These are phyloP conservation scores for Solanum paucissectum DNA, from an alignment of 257 asterid genomes.

Conservation along the genomic window DNA sequence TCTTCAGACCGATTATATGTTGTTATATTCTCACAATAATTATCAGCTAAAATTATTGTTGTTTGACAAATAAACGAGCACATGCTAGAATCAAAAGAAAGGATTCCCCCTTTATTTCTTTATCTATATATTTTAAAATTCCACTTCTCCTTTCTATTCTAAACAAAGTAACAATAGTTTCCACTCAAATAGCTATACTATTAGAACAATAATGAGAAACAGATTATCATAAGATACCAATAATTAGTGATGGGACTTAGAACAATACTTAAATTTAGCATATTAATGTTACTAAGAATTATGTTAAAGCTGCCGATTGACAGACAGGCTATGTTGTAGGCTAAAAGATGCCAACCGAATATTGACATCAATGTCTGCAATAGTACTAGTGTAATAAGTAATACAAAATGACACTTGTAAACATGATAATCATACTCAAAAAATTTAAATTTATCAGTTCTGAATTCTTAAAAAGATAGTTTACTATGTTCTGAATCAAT, in stretches of 20 bases:
- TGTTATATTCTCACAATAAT: neutral
- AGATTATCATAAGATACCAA: neutral
- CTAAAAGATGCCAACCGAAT: neutral
- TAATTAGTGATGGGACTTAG: neutral
- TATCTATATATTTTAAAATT: neutral
- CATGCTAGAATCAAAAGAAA: neutral
- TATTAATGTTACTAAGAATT: neutral
- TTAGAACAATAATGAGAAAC: neutral
- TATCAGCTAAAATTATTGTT: neutral
- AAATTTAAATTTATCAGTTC: neutral
- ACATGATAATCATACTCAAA: neutral
- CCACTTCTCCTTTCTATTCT: neutral
- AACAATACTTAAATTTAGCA: neutral
- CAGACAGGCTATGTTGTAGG: neutral
- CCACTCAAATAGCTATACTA: neutral
- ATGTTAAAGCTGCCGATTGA: neutral
- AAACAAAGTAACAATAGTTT: neutral
- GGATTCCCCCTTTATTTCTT: neutral
- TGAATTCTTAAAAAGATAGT: neutral
- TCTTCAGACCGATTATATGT: neutral
- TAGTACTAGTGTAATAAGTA: neutral
- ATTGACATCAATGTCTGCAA: neutral
- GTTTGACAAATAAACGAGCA: neutral
- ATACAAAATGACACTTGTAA: neutral
- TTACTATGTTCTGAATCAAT: neutral